Base-by-base conservation (phyloP, 352 stramenopile species). In the Phytophthora lateralis region DNA sequence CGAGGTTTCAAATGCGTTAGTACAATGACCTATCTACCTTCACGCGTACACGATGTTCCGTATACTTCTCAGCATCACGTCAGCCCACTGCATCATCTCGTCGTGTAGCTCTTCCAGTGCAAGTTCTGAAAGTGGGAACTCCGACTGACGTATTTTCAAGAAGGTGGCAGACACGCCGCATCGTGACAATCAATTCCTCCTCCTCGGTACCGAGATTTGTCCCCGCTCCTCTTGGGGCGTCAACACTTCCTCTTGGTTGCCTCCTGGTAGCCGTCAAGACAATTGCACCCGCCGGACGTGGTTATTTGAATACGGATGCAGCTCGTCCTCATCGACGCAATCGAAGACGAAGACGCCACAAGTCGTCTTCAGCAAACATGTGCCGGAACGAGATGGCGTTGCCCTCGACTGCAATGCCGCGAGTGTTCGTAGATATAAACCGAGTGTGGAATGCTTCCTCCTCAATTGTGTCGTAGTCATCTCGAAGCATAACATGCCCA, bases 401-500 rank as follows among this genome's bases (percentile, higher is more conserved):
- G 3, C 48, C 59, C 37, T 81, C 73, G 11, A 58, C 41, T 17
- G 44, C 45, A 46, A 71, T 55, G 14, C 69, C 69, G 21, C 60
- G 44, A 18, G 34, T 44, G 43, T 68, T 59, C 6, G 49, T 63
- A 8, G 53, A 67, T n/a, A 73, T 29, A 12, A 76, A 63, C 2
- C 71, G 71, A 29, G 57, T 69, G 51, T 75, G 62, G 17, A 62
- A 60, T 14, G 62, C 58, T 21, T 61, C 45, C 42, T 58, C 43
- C 6, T 76, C 60, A 24, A 71, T 44, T 4, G 53, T 57, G 32
- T 75, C 68, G 38, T 80, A 69, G 46, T 75, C 63, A 6, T 82
- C 73, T 11, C 70, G 67, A 41, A 80, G 56, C 46, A 73, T 75
- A 18, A 77, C 51, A n/a, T 66, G 60, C 0, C 66, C 72, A 4